Base-by-base conservation (phyloP, 108 stramenopile species). In the Cyclotella atomus region DNA sequence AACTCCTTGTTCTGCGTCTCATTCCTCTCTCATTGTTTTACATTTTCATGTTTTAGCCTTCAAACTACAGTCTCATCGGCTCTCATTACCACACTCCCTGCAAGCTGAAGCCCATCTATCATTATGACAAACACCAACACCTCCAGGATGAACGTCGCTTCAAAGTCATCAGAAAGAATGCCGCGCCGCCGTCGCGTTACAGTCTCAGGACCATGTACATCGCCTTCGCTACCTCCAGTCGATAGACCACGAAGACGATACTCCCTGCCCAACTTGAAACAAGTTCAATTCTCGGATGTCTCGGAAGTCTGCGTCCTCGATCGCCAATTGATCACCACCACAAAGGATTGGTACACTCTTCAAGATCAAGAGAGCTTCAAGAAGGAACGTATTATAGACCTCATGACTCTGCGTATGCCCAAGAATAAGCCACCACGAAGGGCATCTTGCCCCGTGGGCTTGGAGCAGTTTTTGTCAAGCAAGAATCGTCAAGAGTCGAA, bases 311-410 rank as follows among this genome's bases (percentile, higher is more conserved):
- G 55, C 27, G 36, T 77, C 34, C 43, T 71, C 44, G 41, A 75
- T 35, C 21, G 14, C 15, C 23, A 54, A 28, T 55, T 16, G 2
- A 15, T 34, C 50, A 59, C 64, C 6, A 36, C 64, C 14, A 29
- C 29, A 0, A 4, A 47, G 28, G 64, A 71, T 3, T 81, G 79
- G 79, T 81, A 81, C 56, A 60, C 59, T 46, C 10, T 24, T 2
- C 19, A 63, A 12, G 79, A 81, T 35, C 66, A 81, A 3, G 34
- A 10, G 29, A 59, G 72, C 24, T 81, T 81, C 68, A 81, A 81
- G 32, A 35, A 41, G 47, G 68, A 81, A 19, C 66, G 71, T 30
- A 73, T 68, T 27, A 14, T 17, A 0, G 79, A 81, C 24, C 57
- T 81, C 6, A 19, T 63, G 1, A 67, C 68, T 5, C 36, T 81